Conservation (phyloP, 75 land plant species). For the Isoetes taiwanensis region DNA sequence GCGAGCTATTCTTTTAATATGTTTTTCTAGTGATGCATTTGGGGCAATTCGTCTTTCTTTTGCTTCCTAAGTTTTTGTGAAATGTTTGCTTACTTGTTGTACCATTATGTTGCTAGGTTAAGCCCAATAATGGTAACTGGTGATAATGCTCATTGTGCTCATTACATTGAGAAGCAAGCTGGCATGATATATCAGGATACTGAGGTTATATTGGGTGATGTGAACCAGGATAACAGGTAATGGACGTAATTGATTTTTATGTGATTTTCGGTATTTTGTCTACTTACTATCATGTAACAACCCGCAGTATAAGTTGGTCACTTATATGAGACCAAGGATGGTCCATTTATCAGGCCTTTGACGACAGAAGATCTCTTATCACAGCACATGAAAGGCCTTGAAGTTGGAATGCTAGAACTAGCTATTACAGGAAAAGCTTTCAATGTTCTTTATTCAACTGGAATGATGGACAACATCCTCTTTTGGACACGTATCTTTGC, state of each 20-base stretch:
- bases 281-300: too few relatives aligned
- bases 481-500: slow-evolving; percentile 29
- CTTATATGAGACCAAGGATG: slow-evolving; percentile 13
- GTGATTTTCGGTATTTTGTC: too few relatives aligned
- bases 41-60: too few relatives aligned
- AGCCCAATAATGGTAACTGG: slow-evolving; percentile 36
- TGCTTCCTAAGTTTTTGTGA: too few relatives aligned
- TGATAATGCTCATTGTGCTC: slow-evolving; percentile 35
- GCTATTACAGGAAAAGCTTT: slow-evolving; percentile 37
- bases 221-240: slow-evolving; percentile 15
- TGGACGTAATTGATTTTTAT: too few relatives aligned
- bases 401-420: slow-evolving; percentile 23
- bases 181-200: slow-evolving; percentile 22
- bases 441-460: slow-evolving; percentile 19
- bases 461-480: slow-evolving; percentile 19
- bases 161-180: slow-evolving; percentile 25
- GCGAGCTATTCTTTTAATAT: too few relatives aligned
- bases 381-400: slow-evolving; percentile 24
- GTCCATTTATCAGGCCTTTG: slow-evolving; percentile 1
- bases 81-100: too few relatives aligned
- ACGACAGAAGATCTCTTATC: slow-evolving; percentile 16
- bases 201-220: slow-evolving; percentile 21
- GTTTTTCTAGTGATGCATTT: too few relatives aligned
- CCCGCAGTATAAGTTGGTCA: slow-evolving; percentile 22
- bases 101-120: too few relatives aligned